Conservation (phyloP, 2,329 filamentous ascomycete genomes). For the Calonectria fujianensis region DNA sequence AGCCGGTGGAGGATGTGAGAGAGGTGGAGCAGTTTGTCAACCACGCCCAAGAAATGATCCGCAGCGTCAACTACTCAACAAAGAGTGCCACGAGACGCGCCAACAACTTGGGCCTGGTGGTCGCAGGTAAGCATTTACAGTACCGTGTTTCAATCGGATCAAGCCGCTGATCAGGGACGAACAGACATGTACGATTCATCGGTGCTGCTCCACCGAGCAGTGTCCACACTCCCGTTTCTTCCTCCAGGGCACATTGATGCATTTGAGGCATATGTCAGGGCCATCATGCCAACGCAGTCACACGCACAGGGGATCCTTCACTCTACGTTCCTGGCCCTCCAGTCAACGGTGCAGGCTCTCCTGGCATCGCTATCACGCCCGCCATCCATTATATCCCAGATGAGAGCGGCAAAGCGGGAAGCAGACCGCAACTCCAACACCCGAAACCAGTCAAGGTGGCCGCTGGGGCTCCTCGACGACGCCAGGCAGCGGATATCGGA, state of each 20-base stretch:
- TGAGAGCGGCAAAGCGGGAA: constrained; percentile 82
- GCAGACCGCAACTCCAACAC: constrained; percentile 87
- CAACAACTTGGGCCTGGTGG: constrained; percentile 81
- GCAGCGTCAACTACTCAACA: constrained; percentile 87
- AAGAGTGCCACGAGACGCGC: constrained; percentile 88
- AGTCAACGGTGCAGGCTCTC: constrained; percentile 88
- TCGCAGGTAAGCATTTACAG: constrained; percentile 69
- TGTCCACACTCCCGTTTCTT: constrained; percentile 78
- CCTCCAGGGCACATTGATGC: constrained; percentile 81
- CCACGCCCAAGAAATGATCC: constrained; percentile 92
- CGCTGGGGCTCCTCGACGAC: constrained; percentile 88
- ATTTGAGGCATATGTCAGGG: constrained; percentile 82
- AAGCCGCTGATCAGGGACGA: constrained; percentile 52
- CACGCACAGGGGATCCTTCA: constrained; percentile 85
- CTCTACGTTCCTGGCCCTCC: constrained; percentile 84
- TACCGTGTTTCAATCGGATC: constrained; percentile 35
- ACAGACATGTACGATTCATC: constrained; percentile 82
- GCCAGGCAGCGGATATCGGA: constrained; percentile 87
- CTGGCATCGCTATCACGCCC: constrained; percentile 87
- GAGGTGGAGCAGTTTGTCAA: constrained; percentile 96
- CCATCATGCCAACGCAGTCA: constrained; percentile 80
- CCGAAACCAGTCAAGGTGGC: constrained; percentile 86
- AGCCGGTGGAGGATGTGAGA: constrained; percentile 86
- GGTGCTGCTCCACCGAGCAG: constrained; percentile 70
- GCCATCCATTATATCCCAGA: constrained; percentile 84